Evolutionary conservation across 768 basidiomycete genomes (phyloP), one percentile per base, ranked within the genome.

Genomic region (Psilocybe azurescens): DNA sequence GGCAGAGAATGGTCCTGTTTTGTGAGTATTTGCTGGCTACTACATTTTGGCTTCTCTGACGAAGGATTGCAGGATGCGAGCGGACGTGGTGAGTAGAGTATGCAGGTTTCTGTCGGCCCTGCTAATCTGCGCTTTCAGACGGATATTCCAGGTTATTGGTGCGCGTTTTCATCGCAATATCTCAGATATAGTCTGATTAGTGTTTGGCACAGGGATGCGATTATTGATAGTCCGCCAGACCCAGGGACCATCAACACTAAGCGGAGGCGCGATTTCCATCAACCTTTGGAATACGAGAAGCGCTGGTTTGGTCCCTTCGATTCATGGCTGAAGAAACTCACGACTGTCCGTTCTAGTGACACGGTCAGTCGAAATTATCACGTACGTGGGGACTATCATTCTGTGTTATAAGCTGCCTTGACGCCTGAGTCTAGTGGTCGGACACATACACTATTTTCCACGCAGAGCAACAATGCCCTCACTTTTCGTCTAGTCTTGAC

Each of bases 381-480:
- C 20, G 57, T 50, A 58, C 10, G 57, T 58, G 13, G 13, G 18
- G 18, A 16, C 13, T 24, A 0, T 39, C 36, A 18, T 39, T 58
- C 48, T 36, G 30, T 16, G 2, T 33, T 39, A 8, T 28, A 56
- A 56, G 5, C 13, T 32, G 2, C 13, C 24, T 33, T 58, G 48
- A 58, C 18, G 32, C 33, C 46, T 38, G 18, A 50, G 6, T 50
- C 20, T 10, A 58, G 57, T 58, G 57, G 57, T 58, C 57, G n/a
- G 59, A 60, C 24, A 60, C 59, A 7, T 60, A 53, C 30, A 60
- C 38, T 6, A 60, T 60, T 24, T 60, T 60, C 52, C 59, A 60
- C 16, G 41, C 51, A 41, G 59, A 60, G 32, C 51, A 53, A 60
- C 59, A 60, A 47, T 60, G 59, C 29, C 59, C 59, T 20, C 20